Evolutionary conservation across 257 asterid genomes (phyloP).

Genomic region (Craterostigma plantagineum): DNA sequence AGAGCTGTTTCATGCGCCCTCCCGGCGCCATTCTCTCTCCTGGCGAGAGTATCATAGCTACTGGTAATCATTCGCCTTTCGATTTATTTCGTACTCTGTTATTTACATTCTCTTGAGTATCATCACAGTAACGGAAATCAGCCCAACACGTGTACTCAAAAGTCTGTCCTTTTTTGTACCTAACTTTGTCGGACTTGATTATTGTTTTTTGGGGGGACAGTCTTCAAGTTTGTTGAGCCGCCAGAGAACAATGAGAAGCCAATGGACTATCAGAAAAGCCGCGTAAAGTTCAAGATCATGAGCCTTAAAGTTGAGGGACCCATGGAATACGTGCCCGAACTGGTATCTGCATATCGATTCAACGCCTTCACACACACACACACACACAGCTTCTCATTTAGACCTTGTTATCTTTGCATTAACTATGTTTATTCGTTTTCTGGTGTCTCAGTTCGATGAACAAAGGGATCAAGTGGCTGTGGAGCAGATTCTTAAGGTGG

Average conservation of each 20-base stretch:
- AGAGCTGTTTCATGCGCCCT: slow-evolving; percentile 98
- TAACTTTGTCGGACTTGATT: slow-evolving; percentile 9
- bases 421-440: background rate
- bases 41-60: slow-evolving; percentile 81
- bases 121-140: too few relatives aligned
- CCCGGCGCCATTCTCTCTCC: slow-evolving; percentile 94
- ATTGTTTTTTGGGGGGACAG: slow-evolving; percentile 16
- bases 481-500: slow-evolving; percentile 50
- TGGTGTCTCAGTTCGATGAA: slow-evolving; percentile 40
- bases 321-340: slow-evolving; percentile 77
- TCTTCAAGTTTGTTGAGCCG: slow-evolving; percentile 89
- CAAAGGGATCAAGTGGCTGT: slow-evolving; percentile 48
- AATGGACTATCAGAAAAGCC: slow-evolving; percentile 68
- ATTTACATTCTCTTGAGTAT: background rate
- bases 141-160: too few relatives aligned
- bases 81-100: background rate
- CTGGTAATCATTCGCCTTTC: slow-evolving; percentile 33
- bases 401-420: background rate
- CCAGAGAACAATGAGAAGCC: slow-evolving; percentile 93
- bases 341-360: slow-evolving; percentile 37
- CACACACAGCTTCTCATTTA: background rate
- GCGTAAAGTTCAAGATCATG: slow-evolving; percentile 91
- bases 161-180: background rate
- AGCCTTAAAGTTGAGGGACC: slow-evolving; percentile 85
- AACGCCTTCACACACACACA: background rate